These are phyloP conservation scores for Luffa acutangula DNA, from an alignment of 306 rosid genomes.

Conservation along the genomic window DNA sequence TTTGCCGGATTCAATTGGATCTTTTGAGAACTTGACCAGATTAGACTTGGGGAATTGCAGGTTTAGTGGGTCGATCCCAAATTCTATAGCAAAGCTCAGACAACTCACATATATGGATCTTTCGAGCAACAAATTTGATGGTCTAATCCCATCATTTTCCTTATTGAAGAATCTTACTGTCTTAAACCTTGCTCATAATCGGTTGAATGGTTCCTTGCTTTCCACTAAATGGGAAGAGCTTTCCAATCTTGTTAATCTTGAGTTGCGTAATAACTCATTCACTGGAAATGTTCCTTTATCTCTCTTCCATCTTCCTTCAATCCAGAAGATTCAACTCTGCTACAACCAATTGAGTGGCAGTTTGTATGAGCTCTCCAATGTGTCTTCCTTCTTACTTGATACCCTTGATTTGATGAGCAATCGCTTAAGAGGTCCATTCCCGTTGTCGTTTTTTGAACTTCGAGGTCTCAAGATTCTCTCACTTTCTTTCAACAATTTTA, in stretches of 20 bases:
- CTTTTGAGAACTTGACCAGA: constrained; percentile 10
- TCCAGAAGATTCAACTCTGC: constrained; percentile 12
- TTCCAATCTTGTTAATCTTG: constrained; percentile 3
- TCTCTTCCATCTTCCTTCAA: constrained; percentile 10
- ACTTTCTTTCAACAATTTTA: constrained; percentile 38
- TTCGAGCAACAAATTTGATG: background rate
- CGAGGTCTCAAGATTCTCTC: background rate
- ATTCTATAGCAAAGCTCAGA: constrained; percentile 3
- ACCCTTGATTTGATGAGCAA: constrained; percentile 46
- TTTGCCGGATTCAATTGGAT: constrained; percentile 13
- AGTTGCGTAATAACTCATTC: constrained; percentile 16
- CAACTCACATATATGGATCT: constrained; percentile 17
- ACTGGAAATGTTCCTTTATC: constrained; percentile 16
- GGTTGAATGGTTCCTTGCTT: constrained; percentile 10
- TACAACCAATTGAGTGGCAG: constrained; percentile 14
- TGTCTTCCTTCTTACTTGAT: constrained; percentile 6
- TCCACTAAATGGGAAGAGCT: constrained; percentile 21
- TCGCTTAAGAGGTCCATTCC: constrained; percentile 34
- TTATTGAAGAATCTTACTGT: constrained; percentile 7
- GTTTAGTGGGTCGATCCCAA: constrained; percentile 21
- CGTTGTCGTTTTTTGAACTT: constrained; percentile 12
- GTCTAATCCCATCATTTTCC: constrained; percentile 19
- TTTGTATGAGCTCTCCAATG: background rate
- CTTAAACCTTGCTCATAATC: constrained; percentile 15
- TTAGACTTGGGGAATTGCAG: constrained; percentile 6